Percentiles rank a stretch among this genome's conserved stretches.
Evolutionary conservation across 2,329 filamentous ascomycete species (phyloP).

Genomic region (Neonectria ditissima): DNA sequence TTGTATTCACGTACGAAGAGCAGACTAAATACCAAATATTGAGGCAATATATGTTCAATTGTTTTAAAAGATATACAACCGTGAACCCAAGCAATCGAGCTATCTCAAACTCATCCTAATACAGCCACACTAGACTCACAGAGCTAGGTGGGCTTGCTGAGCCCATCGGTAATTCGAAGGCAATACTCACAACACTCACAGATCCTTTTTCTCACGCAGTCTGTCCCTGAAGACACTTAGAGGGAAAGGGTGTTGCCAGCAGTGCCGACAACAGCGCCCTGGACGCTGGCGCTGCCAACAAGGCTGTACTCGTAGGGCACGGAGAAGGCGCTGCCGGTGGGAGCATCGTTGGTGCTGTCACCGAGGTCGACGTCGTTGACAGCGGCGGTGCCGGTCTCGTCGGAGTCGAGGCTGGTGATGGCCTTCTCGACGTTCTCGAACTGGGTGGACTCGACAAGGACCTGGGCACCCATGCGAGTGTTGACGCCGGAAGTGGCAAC

Average conservation of each 20-base stretch:
- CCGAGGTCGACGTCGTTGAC: constrained; percentile 58
- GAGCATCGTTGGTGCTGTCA: constrained; percentile 53
- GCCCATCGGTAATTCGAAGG: background rate
- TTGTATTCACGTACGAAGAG: background rate
- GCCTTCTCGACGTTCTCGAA: constrained; percentile 57
- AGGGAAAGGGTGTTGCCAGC: constrained; percentile 55
- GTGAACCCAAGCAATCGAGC: background rate
- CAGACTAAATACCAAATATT: too few relatives aligned
- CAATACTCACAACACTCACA: background rate
- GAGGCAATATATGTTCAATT: constrained; percentile 1
- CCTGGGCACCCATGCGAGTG: constrained; percentile 66
- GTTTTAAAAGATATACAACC: background rate
- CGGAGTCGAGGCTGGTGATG: constrained; percentile 55
- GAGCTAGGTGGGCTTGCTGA: background rate
- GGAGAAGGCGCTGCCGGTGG: constrained; percentile 58
- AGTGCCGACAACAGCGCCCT: constrained; percentile 49
- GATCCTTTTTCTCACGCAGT: background rate
- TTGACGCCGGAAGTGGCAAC: constrained; percentile 62
- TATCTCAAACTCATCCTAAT: background rate
- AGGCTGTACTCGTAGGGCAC: constrained; percentile 66
- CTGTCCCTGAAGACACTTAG: constrained; percentile 36
- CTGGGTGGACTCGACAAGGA: constrained; percentile 67
- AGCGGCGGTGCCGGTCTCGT: constrained; percentile 55
- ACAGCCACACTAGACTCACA: background rate
- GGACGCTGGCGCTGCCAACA: constrained; percentile 57